These are phyloP conservation scores for Mycena kentingensis DNA, from an alignment of 768 basidiomycete species.

Conservation along the genomic window DNA sequence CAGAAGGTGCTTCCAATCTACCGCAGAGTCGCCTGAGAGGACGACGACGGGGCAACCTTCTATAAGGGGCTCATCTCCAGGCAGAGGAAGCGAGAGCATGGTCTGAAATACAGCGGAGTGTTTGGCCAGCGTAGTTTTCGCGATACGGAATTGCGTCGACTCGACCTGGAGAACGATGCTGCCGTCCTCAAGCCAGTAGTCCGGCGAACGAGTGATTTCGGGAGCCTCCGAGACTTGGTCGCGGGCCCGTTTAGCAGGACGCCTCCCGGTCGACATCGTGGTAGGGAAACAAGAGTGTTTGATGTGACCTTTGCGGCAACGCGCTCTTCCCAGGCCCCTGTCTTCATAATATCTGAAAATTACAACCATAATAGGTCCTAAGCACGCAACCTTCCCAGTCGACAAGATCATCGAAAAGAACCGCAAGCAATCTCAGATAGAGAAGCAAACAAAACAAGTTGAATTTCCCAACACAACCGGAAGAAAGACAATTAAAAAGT, in stretches of 20 bases:
- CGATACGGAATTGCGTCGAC: slow-evolving; percentile 2
- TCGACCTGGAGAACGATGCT: slow-evolving; percentile 11
- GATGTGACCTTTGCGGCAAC: no score
- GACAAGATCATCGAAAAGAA: slow-evolving; percentile 97
- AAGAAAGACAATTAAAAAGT: not conserved
- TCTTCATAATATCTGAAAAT: no score
- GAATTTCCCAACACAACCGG: not conserved
- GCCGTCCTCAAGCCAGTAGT: slow-evolving; percentile 16
- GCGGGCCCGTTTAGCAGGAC: no score
- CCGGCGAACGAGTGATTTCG: not conserved
- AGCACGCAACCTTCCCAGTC: slow-evolving; percentile 62
- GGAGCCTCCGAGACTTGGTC: not conserved
- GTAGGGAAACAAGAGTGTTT: no score
- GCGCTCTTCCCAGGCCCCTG: no score
- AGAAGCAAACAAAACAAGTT: not conserved
- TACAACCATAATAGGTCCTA: no score
- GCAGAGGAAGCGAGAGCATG: slow-evolving; percentile 20
- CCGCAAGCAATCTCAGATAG: slow-evolving; percentile 37
- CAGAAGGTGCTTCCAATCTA: slow-evolving; percentile 6
- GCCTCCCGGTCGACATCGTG: no score
- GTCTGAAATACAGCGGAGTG: slow-evolving; percentile 22
- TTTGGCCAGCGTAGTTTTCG: slow-evolving; percentile 6
- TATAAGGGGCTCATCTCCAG: slow-evolving; percentile 3
- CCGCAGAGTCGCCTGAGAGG: slow-evolving; percentile 26
- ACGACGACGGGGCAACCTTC: slow-evolving; percentile 23